Evolutionary conservation across 2,329 filamentous ascomycete genomes (phyloP).

Genomic region (Aspergillus quadrilineatus): DNA sequence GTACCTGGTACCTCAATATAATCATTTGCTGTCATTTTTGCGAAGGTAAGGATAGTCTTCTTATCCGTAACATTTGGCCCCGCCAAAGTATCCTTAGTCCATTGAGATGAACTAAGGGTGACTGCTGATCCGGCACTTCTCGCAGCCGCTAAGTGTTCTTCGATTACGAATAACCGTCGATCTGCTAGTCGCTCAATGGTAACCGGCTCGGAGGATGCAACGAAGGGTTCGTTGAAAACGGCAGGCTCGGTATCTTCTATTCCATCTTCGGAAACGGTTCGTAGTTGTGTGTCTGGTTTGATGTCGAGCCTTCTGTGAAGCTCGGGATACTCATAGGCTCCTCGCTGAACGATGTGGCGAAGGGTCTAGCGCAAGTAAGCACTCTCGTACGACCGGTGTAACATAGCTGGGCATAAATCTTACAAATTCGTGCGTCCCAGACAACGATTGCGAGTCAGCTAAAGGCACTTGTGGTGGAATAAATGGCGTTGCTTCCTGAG

Average conservation of each 20-base stretch:
- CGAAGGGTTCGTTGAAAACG: slow-evolving; percentile 54
- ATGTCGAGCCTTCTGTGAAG: slow-evolving; percentile 78
- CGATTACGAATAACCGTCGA: slow-evolving; percentile 71
- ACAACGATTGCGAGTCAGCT: slow-evolving; percentile 20
- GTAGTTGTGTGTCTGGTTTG: slow-evolving; percentile 57
- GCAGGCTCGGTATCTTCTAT: slow-evolving; percentile 38
- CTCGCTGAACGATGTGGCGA: slow-evolving; percentile 90
- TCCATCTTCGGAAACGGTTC: slow-evolving; percentile 42
- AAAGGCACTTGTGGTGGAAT: slow-evolving; percentile 36
- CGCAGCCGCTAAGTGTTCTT: slow-evolving; percentile 73
- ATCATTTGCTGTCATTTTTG: slow-evolving; percentile 84
- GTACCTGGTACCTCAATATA: slow-evolving; percentile 73
- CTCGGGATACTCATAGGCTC: slow-evolving; percentile 72
- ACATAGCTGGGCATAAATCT: slow-evolving; percentile 7
- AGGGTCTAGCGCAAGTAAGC: slow-evolving; percentile 46
- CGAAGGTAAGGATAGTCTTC: slow-evolving; percentile 77
- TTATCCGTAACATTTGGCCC: slow-evolving; percentile 84
- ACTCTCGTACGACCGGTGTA: neutral
- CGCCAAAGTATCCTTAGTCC: slow-evolving; percentile 75
- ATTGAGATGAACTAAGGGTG: slow-evolving; percentile 69
- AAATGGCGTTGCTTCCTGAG: slow-evolving; percentile 27
- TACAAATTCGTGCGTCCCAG: slow-evolving; percentile 40
- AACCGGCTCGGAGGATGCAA: slow-evolving; percentile 62
- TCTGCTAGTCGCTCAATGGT: slow-evolving; percentile 81
- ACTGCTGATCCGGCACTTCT: slow-evolving; percentile 67